Base-by-base conservation (phyloP, 768 basidiomycete genomes). In the Macrolepiota fuliginosa region DNA sequence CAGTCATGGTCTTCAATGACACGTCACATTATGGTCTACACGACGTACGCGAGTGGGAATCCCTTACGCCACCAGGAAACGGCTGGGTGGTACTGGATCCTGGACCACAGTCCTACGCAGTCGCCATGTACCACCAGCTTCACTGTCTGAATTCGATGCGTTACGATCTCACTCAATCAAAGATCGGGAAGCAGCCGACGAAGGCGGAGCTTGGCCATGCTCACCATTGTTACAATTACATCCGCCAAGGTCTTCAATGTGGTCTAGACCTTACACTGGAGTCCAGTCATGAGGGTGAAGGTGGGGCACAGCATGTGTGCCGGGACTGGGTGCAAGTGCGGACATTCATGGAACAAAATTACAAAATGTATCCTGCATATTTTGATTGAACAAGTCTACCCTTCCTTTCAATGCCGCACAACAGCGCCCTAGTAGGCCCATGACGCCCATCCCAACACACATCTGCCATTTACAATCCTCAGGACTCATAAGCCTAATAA, bases 121-220 rank as follows among this genome's bases (percentile, higher is more conserved):
- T 66, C 3, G 50, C 65, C 24, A 63, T 66, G 65, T 66, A 66
- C 45, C 65, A 66, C 56, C 65, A 66, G 47, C 51, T 66, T 3
- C 65, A 66, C 39, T 66, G 65, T 39, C 59, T 66, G 7, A 63
- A 66, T 36, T 53, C 59, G 24, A 61, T 66, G 45, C 65, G 65
- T 12, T 63, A 66, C 46, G 62, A 63, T 36, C 60, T 66, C 10
- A 61, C 62, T 4, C 62, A 63, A 25, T 58, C 62, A 13, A 63
- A 59, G 22, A 59, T 58, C 15, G 62, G 62, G 40, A 58, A 58
- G 46, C 24, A 39, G 2, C 52, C 62, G 4, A 63, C 62, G 10
- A 10, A n/a, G 24, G 45, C 39, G 17, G 62, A 58, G 3, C 37
- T 63, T 7, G 62, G 62, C 2, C 62, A 63, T 39, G 62, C 62